Evolutionary conservation across 139 green algal species (phyloP), one percentile per base, ranked within the genome.

Genomic region (Eudorina sp.): DNA sequence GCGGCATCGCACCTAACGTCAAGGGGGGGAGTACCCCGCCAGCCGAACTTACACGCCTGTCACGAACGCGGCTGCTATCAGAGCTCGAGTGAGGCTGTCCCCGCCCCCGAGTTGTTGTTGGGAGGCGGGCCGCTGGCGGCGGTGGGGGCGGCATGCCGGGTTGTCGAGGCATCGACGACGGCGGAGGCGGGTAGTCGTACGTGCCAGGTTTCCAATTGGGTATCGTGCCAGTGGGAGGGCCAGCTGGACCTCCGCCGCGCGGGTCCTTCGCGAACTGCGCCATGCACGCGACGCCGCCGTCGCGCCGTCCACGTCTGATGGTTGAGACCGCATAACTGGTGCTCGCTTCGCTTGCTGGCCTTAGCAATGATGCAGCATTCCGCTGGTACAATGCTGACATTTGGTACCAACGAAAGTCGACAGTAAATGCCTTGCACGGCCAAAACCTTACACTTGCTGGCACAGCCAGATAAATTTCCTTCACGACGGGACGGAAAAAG

Each of bases 151-250:
- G 66, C 66, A 79, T 74, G 34, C 46, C 21, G 0, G 64, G 46
- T 25, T 51, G 79, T 9, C 58, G 45, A 27, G 64, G 60, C 36
- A 43, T 31, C 3, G 46, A 76, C 6, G 64, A 53, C 1, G 82
- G 82, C 13, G 82, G 82, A 25, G 82, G 82, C 60, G 82, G 82
- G 16, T 79, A 79, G 34, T 88, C 82, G 40, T 80, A 88, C 19
- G 82, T 13, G 6, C 82, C 82, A 25, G 46, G 9, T 19, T 68
- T 40, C 82, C 82, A 86, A 34, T 53, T 77, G 11, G 80, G 80
- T 14, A 77, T 8, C 8, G 80, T 86, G 2, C 80, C 60, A 23
- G 80, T 86, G 3, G 80, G 80, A n/a, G 41, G 31, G 7, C 80
- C 60, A 8, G 43, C 9, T 31, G 55, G 53, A 18, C 78, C 78